Percentiles rank a stretch among this genome's conserved stretches.
phyloP scores from a whole-genome alignment of 306 rosid genomes.

The Senna tora region DNA sequence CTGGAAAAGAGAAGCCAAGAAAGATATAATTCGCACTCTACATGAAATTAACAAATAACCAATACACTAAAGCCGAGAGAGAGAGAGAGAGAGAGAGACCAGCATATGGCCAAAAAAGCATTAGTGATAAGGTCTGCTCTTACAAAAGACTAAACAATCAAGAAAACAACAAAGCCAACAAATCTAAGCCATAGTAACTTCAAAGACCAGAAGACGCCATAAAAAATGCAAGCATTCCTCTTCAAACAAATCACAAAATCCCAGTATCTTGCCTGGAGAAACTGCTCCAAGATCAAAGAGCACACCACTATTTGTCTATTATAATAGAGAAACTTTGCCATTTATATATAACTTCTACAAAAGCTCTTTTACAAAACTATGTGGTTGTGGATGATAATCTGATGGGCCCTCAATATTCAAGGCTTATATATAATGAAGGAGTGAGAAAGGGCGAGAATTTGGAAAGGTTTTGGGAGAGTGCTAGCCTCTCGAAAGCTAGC shows the following conservation, averaged over 20 bases:
- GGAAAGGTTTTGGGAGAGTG: too few relatives aligned
- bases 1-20: constrained; percentile 22
- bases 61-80: constrained; percentile 16
- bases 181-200: neutral
- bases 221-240: neutral
- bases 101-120: constrained; percentile 16
- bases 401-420: too few relatives aligned
- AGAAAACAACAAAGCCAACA: neutral
- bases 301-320: neutral
- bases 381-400: constrained; percentile 20
- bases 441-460: too few relatives aligned
- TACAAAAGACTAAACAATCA: neutral
- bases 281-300: neutral
- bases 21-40: constrained; percentile 17
- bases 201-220: neutral
- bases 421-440: too few relatives aligned
- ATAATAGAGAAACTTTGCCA: constrained; percentile 10
- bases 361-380: constrained; percentile 13
- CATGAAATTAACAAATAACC: constrained; percentile 14
- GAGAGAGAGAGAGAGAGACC: neutral
- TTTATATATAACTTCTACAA: constrained; percentile 22
- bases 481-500: too few relatives aligned
- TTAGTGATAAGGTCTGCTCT: neutral
- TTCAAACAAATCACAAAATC: neutral
- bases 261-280: neutral